Conservation (phyloP, 768 basidiomycete genomes). For the Tephrocybe sp. region DNA sequence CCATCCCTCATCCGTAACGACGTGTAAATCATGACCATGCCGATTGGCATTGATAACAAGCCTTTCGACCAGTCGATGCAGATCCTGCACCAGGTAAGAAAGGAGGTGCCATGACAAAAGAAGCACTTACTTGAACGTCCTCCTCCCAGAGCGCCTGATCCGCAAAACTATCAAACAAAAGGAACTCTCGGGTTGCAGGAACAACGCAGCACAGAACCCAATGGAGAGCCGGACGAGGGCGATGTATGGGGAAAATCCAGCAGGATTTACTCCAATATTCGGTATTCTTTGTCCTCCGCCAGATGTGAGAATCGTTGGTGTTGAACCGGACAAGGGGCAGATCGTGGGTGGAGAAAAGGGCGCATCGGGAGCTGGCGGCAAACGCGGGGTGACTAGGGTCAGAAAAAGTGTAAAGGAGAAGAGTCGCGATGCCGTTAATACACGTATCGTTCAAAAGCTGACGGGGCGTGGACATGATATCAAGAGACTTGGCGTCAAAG, state of each 20-base stretch:
- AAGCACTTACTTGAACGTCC: conserved; percentile 9
- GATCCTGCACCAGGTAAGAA: too few relatives aligned
- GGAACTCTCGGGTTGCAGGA: conserved; percentile 10
- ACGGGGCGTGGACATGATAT: background rate
- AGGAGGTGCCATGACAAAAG: background rate
- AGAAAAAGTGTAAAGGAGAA: conserved; percentile 14
- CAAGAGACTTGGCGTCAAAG: conserved; percentile 8
- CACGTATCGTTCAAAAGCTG: conserved; percentile 22
- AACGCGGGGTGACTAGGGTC: background rate
- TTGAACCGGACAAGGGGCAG: conserved; percentile 18
- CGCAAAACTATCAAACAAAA: conserved; percentile 32
- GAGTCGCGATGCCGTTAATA: conserved; percentile 22
- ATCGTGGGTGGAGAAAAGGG: conserved; percentile 19
- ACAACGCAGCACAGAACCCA: conserved; percentile 30
- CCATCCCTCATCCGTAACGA: conserved; percentile 12
- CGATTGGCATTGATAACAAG: too few relatives aligned
- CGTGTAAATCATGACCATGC: conserved; percentile 3
- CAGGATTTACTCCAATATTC: conserved; percentile 28
- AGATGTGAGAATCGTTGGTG: conserved; percentile 17
- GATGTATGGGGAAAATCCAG: conserved; percentile 39
- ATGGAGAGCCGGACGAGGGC: conserved; percentile 19
- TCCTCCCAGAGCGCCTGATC: conserved; percentile 1
- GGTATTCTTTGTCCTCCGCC: conserved; percentile 12
- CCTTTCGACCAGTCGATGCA: conserved; percentile 7
- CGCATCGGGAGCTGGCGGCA: conserved; percentile 3